A percentile compares a stretch with the other conserved stretches of the same genome.
Conservation (phyloP, 441 rosid species). For the Rhodomyrtus psidioides region DNA sequence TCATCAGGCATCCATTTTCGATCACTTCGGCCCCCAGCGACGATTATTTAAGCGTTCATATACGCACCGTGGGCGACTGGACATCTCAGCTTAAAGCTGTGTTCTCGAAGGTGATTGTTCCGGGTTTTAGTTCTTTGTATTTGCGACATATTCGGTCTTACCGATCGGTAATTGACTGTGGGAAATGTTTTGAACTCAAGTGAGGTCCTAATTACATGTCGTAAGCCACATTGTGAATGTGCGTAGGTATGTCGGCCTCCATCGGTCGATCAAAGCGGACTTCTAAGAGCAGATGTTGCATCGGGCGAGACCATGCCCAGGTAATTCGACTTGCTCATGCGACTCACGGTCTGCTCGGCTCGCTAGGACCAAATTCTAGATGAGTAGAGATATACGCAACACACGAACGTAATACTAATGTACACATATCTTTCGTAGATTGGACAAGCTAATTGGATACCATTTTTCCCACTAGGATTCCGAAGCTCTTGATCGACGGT, state of each 20-base stretch:
- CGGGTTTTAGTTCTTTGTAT: not conserved
- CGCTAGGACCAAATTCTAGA: not conserved
- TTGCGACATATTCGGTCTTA: not conserved
- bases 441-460: not conserved
- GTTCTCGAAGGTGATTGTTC: not conserved
- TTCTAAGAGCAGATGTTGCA: not conserved
- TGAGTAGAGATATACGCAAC: not conserved
- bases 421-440: not conserved
- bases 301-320: not conserved
- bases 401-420: rapidly evolving
- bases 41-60: not conserved
- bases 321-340: not conserved
- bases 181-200: not conserved
- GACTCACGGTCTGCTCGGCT: not conserved
- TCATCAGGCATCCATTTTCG: conserved; percentile 7
- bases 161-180: not conserved
- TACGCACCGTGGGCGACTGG: conserved; percentile 8
- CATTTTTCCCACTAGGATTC: not conserved
- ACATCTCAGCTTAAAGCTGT: not conserved
- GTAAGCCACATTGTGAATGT: not conserved
- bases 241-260: not conserved
- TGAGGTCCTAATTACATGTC: not conserved
- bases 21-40: conserved; percentile 1
- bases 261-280: not conserved
- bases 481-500: conserved; percentile 6